Base-by-base conservation (phyloP, 768 basidiomycete species). In the Rhizopogon rudus region DNA sequence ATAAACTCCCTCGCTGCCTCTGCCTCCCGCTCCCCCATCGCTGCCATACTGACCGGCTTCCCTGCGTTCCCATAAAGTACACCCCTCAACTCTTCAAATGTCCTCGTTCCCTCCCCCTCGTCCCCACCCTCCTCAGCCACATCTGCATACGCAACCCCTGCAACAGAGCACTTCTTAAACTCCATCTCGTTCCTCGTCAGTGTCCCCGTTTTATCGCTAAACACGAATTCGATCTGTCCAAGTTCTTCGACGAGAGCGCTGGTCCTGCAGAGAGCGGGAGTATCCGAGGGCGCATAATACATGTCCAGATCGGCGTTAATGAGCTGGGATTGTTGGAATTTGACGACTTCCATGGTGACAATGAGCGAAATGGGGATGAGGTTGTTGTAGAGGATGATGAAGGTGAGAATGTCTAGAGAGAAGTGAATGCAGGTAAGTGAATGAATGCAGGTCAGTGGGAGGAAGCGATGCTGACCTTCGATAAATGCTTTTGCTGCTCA, bases 311-410 rank as follows among this genome's bases (percentile, higher is more conserved):
- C 97, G 25, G 83, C 93, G 70, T 98, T 99, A 78, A 99, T 99
- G 51, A 98, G 81, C 37, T 91, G 88, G 1, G 97, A 95, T 74
- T 98, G 97, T 69, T 97, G 94, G 65, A 88, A 98, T 70, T 98
- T 98, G 75, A 99, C 97, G 35, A 98, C 90, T 75, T 99, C 97
- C 89, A 98, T 98, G 3, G 97, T 98, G 62, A 99, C 97, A 63
- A 98, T 96, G 62, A 99, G 86, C 54, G 96, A 98, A 65, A 99
- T 99, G 3, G 96, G 96, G 57, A 99, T 98, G 62, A 99, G 81
- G 75, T 98, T 99, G 77, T 98, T 98, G 79, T 98, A 98, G 40
- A 98, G 80, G 70, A 99, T 96, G 71, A 98, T 91, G 76, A 98
- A 99, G 9, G 97, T 98, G 40, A 99, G 80, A 55, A 98, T 93